phyloP scores from a whole-genome alignment of 352 stramenopile genomes.

The Blastocystis sp. region DNA sequence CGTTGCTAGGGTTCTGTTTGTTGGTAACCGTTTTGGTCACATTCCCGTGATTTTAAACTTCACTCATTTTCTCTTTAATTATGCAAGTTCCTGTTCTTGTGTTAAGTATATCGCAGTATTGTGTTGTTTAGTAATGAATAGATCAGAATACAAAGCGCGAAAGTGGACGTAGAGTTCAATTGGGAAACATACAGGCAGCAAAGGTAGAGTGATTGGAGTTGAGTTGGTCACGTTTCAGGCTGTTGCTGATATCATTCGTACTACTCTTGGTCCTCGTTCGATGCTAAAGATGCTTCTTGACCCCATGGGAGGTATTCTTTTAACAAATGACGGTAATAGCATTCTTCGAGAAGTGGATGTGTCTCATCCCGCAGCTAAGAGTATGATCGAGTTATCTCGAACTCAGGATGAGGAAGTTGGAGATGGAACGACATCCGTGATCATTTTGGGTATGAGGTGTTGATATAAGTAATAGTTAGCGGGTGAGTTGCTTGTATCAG shows the following conservation, averaged over 20 bases:
- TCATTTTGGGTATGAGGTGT: conserved; percentile 85
- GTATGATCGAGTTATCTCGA: conserved; percentile 97
- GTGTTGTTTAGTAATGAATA: not conserved
- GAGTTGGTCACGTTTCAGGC: conserved; percentile 72
- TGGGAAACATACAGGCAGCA: conserved; percentile 95
- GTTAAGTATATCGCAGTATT: conserved; percentile 22
- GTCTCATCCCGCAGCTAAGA: conserved; percentile 94
- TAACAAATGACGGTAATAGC: conserved; percentile 99
- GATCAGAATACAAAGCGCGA: conserved; percentile 95
- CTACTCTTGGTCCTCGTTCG: conserved; percentile 92
- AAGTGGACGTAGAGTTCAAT: conserved; percentile 91
- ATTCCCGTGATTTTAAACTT: not conserved
- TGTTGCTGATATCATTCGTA: conserved; percentile 96
- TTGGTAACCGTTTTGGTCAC: not conserved
- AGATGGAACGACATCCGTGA: conserved; percentile 99
- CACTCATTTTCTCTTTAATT: not conserved
- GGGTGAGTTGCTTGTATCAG: conserved; percentile 92
- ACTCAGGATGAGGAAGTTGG: conserved; percentile 99
- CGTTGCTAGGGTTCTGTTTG: conserved; percentile 79
- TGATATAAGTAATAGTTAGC: conserved; percentile 71
- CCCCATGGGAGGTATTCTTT: conserved; percentile 98
- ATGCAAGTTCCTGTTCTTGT: conserved; percentile 68
- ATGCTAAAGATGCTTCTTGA: conserved; percentile 99
- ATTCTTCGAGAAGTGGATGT: conserved; percentile 98
- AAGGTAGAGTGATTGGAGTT: conserved; percentile 73